Evolutionary conservation across 495 filamentous ascomycete species (phyloP).

Genomic region (Aspergillus sparsus): DNA sequence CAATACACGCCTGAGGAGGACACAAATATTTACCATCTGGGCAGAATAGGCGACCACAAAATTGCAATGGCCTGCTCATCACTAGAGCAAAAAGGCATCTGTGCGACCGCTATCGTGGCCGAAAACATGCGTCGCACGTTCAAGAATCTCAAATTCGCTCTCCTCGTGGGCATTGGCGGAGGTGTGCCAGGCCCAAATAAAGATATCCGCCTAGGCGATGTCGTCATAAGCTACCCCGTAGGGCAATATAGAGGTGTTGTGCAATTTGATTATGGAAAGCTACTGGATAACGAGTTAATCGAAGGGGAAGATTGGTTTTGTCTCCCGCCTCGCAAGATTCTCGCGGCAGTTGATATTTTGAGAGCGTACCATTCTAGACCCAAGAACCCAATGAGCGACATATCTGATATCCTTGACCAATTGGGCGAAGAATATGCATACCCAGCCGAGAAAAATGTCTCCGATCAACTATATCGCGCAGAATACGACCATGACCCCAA

Average conservation of each 20-base stretch:
- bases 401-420: slow-evolving; percentile 18
- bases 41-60: slow-evolving; percentile 33
- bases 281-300: slow-evolving; percentile 28
- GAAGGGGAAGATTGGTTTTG: slow-evolving; percentile 37
- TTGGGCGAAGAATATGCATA: slow-evolving; percentile 11
- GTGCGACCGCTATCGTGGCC: slow-evolving; percentile 27
- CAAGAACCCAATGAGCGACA: slow-evolving; percentile 16
- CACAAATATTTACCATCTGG: slow-evolving; percentile 37
- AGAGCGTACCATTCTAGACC: slow-evolving; percentile 15
- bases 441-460: background rate
- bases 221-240: slow-evolving; percentile 36
- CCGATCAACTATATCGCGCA: slow-evolving; percentile 33
- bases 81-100: slow-evolving; percentile 28
- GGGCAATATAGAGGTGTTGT: slow-evolving; percentile 27
- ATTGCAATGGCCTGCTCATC: slow-evolving; percentile 38
- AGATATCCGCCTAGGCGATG: slow-evolving; percentile 41
- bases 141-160: slow-evolving; percentile 23
- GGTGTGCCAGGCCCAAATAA: slow-evolving; percentile 28
- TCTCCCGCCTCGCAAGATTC: slow-evolving; percentile 31
- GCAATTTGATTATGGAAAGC: slow-evolving; percentile 45
- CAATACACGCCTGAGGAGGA: slow-evolving; percentile 14
- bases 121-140: slow-evolving; percentile 31
- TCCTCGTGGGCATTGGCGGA: slow-evolving; percentile 42
- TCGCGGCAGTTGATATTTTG: slow-evolving; percentile 31
- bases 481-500: slow-evolving; percentile 26